Percentiles rank a stretch among this genome's conserved stretches.
These are phyloP conservation scores for Paecilomyces formosus DNA, from an alignment of 2,329 filamentous ascomycete species.

Conservation along the genomic window DNA sequence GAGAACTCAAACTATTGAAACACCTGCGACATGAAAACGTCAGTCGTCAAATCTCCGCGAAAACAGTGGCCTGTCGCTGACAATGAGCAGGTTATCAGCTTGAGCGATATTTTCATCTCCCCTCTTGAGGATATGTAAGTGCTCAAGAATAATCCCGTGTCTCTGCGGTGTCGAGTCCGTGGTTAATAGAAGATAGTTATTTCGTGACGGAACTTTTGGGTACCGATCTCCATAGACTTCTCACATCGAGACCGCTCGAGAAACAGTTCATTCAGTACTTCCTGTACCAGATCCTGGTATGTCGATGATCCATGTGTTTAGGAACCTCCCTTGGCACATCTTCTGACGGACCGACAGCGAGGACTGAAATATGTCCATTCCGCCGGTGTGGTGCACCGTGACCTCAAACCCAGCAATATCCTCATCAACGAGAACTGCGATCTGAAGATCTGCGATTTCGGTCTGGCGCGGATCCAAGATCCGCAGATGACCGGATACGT, in stretches of 20 bases:
- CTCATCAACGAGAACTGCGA: conserved; percentile 99
- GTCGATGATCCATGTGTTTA: conserved; percentile 22
- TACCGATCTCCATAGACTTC: conserved; percentile 88
- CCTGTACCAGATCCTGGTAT: conserved; percentile 94
- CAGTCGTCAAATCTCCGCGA: conserved; percentile 19
- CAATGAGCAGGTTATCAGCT: conserved; percentile 70
- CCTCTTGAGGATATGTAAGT: conserved; percentile 94
- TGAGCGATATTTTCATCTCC: conserved; percentile 99
- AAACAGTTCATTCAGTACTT: conserved; percentile 99
- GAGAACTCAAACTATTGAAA: conserved; percentile 94
- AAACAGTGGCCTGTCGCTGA: conserved; percentile 8
- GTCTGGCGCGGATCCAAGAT: conserved; percentile 93
- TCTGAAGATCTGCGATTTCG: conserved; percentile 98
- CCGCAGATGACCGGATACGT: conserved; percentile 99
- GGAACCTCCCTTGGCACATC: neutral
- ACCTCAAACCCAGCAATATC: conserved; percentile 98
- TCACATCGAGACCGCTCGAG: conserved; percentile 92
- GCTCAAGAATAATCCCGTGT: neutral
- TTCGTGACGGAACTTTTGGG: conserved; percentile 97
- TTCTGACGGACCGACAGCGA: conserved; percentile 50
- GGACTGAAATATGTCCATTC: conserved; percentile 99
- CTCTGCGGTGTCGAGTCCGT: conserved; percentile 1
- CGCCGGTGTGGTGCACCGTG: conserved; percentile 92
- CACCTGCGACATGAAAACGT: conserved; percentile 96
- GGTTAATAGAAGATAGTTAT: conserved; percentile 54